Base-by-base conservation (phyloP, 1,284 basidiomycete species). In the Boletus nobilissimus region DNA sequence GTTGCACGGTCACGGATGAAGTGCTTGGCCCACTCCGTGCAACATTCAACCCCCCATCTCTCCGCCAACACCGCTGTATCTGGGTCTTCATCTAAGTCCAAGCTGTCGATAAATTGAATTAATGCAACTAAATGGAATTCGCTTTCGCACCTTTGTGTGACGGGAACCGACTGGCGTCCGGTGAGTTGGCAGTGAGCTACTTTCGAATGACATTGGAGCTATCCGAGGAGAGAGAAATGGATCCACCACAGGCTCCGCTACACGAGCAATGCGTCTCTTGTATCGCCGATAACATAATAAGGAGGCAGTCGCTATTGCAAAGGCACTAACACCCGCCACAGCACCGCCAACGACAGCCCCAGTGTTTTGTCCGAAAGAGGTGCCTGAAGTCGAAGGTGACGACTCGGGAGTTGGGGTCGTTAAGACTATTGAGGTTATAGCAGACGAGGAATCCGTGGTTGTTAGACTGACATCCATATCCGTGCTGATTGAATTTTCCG, bases 281-380 rank as follows among this genome's bases (percentile, higher is more conserved):
- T 73, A 11, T 62, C 72, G 60, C 46, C 66, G 38, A 60, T 65
- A 78, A 36, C 40, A 77, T 4, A 82, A 6, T 1, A 81, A 9
- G 19, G 39, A 70, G 2, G n/a, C 48, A 14, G 13, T 38, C n/a
- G 43, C 32, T 4, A 76, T 7, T 3, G 36, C 57, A 10, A 81
- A 13, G 43, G 43, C 46, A 29, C 39, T 32, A 22, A 75, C n/a
- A 22, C 74, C 81, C 1, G 72, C 78, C 4, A 76, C 40, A 22
- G 40, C 39, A 29, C 78, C 80, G 39, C 80, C 81, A 3, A 72
- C 34, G 29, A 81, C 70, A 26, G 72, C 72, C 0, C 66, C 72
- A 18, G 36, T 51, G 36, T 72, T 72, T 67, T 13, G n/a, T 40
- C 43, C 29, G 34, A 77, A 43, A 29, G 66, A 36, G 3, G 60